phyloP scores from a whole-genome alignment of 73 alveolate genomes.

The Tetrahymena elliotti region DNA sequence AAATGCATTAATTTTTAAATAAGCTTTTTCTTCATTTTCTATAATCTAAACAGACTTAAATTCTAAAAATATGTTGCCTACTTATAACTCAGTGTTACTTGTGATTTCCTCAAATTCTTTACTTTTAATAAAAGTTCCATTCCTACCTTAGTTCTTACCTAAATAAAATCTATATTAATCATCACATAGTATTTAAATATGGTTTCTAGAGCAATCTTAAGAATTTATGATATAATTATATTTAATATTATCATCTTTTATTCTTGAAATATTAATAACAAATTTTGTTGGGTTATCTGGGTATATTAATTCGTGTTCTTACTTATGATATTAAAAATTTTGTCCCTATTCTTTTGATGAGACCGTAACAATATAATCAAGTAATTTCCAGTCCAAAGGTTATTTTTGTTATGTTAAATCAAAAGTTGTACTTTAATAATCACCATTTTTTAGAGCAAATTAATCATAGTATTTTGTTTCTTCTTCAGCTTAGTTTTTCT shows the following conservation, averaged over 20 bases:
- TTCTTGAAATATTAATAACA: neutral
- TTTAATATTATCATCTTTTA: neutral
- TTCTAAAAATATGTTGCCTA: neutral
- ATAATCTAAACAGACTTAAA: neutral
- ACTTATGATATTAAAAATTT: neutral
- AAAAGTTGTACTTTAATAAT: neutral
- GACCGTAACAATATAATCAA: neutral
- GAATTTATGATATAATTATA: neutral
- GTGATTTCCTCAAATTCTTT: neutral
- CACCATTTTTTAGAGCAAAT: neutral
- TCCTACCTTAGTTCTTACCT: neutral
- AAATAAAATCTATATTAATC: neutral
- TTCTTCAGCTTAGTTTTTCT: neutral
- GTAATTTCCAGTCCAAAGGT: neutral
- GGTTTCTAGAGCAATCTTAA: neutral
- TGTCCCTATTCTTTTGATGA: neutral
- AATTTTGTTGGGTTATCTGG: neutral
- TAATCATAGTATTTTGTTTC: neutral
- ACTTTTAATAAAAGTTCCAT: neutral
- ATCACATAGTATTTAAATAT: neutral
- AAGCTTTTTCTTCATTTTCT: neutral
- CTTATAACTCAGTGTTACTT: neutral
- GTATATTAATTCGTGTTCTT: neutral
- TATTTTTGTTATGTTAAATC: neutral
- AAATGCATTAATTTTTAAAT: neutral